phyloP scores from a whole-genome alignment of 352 stramenopile genomes.

The Phytophthora pisi region DNA sequence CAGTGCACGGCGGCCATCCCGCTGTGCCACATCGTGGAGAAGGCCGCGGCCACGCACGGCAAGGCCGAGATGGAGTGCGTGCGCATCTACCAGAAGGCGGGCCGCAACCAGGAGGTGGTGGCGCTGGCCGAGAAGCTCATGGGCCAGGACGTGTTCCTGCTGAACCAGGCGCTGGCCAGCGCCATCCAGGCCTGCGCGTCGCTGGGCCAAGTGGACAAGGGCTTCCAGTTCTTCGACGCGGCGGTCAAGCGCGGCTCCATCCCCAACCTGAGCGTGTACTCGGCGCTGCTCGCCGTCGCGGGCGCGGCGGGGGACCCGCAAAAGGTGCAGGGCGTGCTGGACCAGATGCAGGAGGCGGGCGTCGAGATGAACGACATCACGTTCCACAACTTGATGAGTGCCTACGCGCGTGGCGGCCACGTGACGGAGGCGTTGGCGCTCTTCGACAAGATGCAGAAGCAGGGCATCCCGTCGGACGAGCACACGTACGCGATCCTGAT shows the following conservation, averaged over 20 bases:
- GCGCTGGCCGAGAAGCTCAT: conserved; percentile 58
- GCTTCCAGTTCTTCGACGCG: conserved; percentile 64
- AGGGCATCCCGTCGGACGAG: conserved; percentile 53
- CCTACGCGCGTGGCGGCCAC: conserved; percentile 64
- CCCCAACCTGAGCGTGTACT: conserved; percentile 70
- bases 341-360: conserved; percentile 58
- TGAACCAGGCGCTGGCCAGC: conserved; percentile 62
- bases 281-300: conserved; percentile 60
- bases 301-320: conserved; percentile 50
- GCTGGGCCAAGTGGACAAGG: conserved; percentile 53
- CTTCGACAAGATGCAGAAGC: conserved; percentile 63
- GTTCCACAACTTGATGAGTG: conserved; percentile 75
- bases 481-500: conserved; percentile 83
- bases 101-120: conserved; percentile 54
- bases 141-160: conserved; percentile 67
- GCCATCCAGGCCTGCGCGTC: conserved; percentile 65
- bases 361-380: conserved; percentile 73
- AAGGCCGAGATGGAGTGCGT: conserved; percentile 63
- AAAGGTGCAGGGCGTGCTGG: conserved; percentile 53
- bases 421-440: conserved; percentile 56
- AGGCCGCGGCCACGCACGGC: conserved; percentile 39
- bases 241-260: conserved; percentile 64
- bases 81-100: conserved; percentile 66
- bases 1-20: conserved; percentile 63
- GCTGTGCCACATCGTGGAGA: conserved; percentile 58